Base-by-base conservation (phyloP, 2,329 filamentous ascomycete species). In the Claviceps sp. region DNA sequence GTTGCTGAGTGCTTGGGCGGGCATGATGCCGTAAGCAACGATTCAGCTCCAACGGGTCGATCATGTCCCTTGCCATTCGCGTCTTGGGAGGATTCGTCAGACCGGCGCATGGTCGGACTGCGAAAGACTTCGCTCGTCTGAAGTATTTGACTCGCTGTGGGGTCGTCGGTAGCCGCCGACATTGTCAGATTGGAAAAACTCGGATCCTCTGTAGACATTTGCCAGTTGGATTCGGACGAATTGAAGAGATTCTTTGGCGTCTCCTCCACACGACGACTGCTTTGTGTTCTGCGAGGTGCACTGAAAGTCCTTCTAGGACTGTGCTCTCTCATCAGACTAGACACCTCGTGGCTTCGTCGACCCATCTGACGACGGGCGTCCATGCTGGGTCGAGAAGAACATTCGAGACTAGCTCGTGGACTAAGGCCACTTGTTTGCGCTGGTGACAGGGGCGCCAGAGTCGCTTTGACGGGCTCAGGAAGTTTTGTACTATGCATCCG, bases 71-170 rank as follows among this genome's bases (percentile, higher is more conserved):
- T 40, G 53, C 51, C 9, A 47, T 59, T 47, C n/a, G 49, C 47
- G 45, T 60, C 58, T 23, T 63, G 62, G 2, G 66, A 67, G 0
- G 65, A 64, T 0, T 74, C 75, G 1, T 61, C 63, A 0, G 76
- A 75, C 9, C 72, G 71, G 26, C 70, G 74, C 61, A 89, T 78
- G 0, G 84, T 86, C 16, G 88, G 88, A 26, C 82, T 83, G 57
- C 86, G 82, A 61, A 98, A 97, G 8, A 96, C 85, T 59, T 93
- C 88, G 59, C 89, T 96, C 37, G 86, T 82, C 50, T 80, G 79
- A 8, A 98, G 71, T 39, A 97, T 96, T 66, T 95, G 89, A 63
- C 91, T 97, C 2, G 87, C 91, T 3, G 90, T 94, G 47, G 85
- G 83, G 53, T 90, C 87, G 43, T 90, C 85, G 50, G 78, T 79